A percentile compares a stretch with the other conserved stretches of the same genome.
phyloP scores from a whole-genome alignment of 108 stramenopile genomes.

The Nannochloropsis gaditana region DNA sequence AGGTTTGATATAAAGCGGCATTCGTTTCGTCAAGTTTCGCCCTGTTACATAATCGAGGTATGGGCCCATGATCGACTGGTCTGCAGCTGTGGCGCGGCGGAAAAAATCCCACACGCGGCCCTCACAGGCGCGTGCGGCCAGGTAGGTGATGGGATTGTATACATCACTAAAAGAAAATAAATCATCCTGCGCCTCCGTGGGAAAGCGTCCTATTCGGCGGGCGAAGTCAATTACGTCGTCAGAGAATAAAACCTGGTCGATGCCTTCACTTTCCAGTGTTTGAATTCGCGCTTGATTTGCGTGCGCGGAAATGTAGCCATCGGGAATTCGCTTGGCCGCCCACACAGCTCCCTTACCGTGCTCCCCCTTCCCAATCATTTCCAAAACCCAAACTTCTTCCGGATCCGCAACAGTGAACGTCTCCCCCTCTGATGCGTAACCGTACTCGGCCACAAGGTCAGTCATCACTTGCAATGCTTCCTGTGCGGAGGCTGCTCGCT shows the following conservation, averaged over 20 bases:
- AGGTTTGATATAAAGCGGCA: conserved; percentile 65
- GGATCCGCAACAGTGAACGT: conserved; percentile 62
- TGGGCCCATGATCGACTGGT: conserved; percentile 38
- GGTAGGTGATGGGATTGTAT: conserved; percentile 60
- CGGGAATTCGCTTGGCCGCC: conserved; percentile 63
- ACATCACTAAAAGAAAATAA: conserved; percentile 62
- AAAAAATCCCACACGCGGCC: conserved; percentile 66
- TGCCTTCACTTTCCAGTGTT: conserved; percentile 53
- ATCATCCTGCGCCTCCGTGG: background rate
- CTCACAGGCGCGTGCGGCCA: conserved; percentile 60
- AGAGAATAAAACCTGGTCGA: conserved; percentile 55
- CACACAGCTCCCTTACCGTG: conserved; percentile 63
- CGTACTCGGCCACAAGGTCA: conserved; percentile 58
- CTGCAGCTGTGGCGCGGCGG: conserved; percentile 26
- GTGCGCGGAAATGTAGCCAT: conserved; percentile 59
- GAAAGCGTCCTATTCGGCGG: conserved; percentile 59
- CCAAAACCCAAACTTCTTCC: conserved; percentile 71
- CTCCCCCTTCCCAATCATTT: conserved; percentile 62
- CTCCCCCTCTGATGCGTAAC: conserved; percentile 64
- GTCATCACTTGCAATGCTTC: conserved; percentile 63
- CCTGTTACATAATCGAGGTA: conserved; percentile 62
- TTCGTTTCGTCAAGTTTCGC: conserved; percentile 55
- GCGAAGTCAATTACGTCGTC: conserved; percentile 63
- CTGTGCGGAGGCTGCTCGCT: conserved; percentile 59
- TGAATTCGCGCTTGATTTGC: conserved; percentile 69